Evolutionary conservation across 768 basidiomycete species (phyloP), one percentile per base, ranked within the genome.

Genomic region (Boletus reticuloceps): DNA sequence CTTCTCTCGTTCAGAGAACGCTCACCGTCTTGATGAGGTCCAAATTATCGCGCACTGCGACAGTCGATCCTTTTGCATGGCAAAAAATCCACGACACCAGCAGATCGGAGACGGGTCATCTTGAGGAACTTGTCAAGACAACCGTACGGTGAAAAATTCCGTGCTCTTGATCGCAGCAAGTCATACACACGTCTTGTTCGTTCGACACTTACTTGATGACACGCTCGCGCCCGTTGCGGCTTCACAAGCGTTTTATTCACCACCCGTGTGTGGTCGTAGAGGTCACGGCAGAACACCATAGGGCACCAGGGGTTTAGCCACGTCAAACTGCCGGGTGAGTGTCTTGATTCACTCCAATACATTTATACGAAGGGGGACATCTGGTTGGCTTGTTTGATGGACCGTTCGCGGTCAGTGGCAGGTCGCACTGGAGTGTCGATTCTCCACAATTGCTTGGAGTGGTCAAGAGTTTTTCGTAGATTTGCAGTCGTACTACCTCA

Each of bases 291-390:
- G 22, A 47, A 39, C 51, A 17, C 48, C 58, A 52, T 8, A 17
- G 42, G 6, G 40, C 19, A 41, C 32, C 19, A 12, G 39, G n/a
- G 37, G 17, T 51, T 38, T 27, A 47, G 56, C 48, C 57, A 42
- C 38, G 55, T 64, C 57, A 69, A 12, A 58, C 58, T 43, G 49
- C 51, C 38, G 47, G 29, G 69, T 64, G 69, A 69, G 67, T 66
- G 69, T 66, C 64, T 70, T 69, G 66, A 47, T 58, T 68, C 67
- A 68, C 64, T 68, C 61, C 38, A 56, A 56, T 53, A 55, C 55
- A 57, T 58, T 59, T 61, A 69, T 58, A 50, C 43, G 58, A 37
- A 49, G 54, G 66, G 66, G 67, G 55, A 64, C 58, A 64, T 55
- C 46, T 52, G 13, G 51, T 50, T 42, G 49, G 47, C 42, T 49